phyloP scores from a whole-genome alignment of 108 stramenopile species.

The Pseudonitzschia multiseries region DNA sequence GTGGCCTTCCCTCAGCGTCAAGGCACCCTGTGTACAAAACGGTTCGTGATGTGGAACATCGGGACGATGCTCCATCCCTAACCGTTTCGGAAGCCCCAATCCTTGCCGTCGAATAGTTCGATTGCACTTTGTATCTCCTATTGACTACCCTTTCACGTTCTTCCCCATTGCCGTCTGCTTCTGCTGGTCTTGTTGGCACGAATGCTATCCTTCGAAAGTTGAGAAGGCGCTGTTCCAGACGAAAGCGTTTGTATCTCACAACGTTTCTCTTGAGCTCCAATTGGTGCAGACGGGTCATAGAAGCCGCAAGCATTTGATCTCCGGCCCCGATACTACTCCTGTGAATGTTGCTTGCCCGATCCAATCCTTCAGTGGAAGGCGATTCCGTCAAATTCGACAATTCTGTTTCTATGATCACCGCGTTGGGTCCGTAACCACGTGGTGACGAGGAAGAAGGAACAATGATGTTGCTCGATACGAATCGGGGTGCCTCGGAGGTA shows the following conservation, averaged over 20 bases:
- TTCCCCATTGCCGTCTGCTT: neutral
- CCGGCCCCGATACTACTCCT: too few relatives aligned
- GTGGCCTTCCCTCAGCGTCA: constrained; percentile 22
- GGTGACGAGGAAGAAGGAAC: neutral
- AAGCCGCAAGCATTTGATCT: neutral
- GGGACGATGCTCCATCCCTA: neutral
- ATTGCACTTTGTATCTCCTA: neutral
- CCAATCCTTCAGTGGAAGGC: neutral
- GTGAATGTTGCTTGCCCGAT: neutral
- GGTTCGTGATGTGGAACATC: neutral
- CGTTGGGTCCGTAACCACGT: too few relatives aligned
- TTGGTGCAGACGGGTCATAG: constrained; percentile 16
- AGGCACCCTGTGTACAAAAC: constrained; percentile 28
- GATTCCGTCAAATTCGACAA: constrained; percentile 7
- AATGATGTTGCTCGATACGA: neutral
- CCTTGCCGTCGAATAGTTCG: neutral
- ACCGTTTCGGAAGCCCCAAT: neutral
- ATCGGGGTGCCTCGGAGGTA: neutral
- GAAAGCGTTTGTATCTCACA: constrained; percentile 33
- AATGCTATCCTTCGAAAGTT: constrained; percentile 21
- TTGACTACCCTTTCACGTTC: constrained; percentile 3
- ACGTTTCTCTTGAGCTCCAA: constrained; percentile 41
- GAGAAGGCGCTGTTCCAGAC: constrained; percentile 43
- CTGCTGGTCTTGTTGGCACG: neutral
- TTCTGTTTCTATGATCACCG: constrained; percentile 1